phyloP scores from a whole-genome alignment of 257 asterid species.

The Jacaranda mimosifolia region DNA sequence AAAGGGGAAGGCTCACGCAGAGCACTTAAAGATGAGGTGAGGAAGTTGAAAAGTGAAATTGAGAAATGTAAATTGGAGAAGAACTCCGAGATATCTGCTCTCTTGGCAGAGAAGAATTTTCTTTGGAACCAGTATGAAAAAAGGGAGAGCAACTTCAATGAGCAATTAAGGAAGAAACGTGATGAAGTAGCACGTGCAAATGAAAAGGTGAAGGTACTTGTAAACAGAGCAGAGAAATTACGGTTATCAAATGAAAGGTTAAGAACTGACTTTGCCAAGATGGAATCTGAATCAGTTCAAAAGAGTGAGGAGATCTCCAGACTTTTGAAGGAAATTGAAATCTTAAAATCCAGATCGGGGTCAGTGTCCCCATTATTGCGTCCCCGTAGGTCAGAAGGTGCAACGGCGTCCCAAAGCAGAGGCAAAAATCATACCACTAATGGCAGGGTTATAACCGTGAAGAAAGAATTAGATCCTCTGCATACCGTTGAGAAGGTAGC shows the following conservation, averaged over 20 bases:
- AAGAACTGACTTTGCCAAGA: conserved; percentile 46
- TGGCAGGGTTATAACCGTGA: conserved; percentile 37
- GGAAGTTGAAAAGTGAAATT: conserved; percentile 62
- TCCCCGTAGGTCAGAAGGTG: conserved; percentile 43
- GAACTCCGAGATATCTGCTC: conserved; percentile 58
- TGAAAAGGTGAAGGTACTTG: conserved; percentile 56
- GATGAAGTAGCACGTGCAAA: conserved; percentile 64
- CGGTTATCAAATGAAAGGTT: conserved; percentile 53
- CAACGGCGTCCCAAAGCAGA: conserved; percentile 36
- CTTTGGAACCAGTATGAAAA: conserved; percentile 76
- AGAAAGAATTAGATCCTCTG: conserved; percentile 49
- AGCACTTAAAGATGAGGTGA: conserved; percentile 59
- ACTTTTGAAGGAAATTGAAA: conserved; percentile 58
- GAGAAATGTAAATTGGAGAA: conserved; percentile 57
- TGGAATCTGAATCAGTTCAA: conserved; percentile 56
- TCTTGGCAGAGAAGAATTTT: conserved; percentile 73
- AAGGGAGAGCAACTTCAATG: conserved; percentile 63
- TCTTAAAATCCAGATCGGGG: conserved; percentile 50
- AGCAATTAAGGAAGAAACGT: conserved; percentile 51
- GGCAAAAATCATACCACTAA: conserved; percentile 36
- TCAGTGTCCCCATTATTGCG: conserved; percentile 52
- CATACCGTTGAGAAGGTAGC: conserved; percentile 56
- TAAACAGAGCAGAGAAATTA: conserved; percentile 56
- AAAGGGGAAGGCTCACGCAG: conserved; percentile 41
- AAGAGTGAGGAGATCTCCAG: conserved; percentile 60